Percentiles rank a stretch among this genome's conserved stretches.
phyloP scores from a whole-genome alignment of 148 eudicot species.

The Nyssa sinensis region DNA sequence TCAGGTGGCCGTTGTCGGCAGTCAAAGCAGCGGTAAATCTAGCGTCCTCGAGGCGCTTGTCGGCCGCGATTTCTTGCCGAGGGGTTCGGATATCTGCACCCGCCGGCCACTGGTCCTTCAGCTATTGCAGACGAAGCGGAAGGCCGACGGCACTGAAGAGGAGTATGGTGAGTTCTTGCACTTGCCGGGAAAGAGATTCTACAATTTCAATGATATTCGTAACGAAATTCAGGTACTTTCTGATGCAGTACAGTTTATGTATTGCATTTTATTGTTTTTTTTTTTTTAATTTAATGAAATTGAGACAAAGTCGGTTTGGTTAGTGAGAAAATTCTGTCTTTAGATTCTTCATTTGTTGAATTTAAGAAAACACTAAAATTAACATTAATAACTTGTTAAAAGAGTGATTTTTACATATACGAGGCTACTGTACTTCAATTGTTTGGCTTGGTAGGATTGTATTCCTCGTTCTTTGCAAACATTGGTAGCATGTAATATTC shows the following conservation, averaged over 20 bases:
- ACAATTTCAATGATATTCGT: conserved; percentile 63
- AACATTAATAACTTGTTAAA: too few relatives aligned
- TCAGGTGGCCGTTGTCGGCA: conserved; percentile 64
- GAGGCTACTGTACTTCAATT: neutral
- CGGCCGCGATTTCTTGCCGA: conserved; percentile 66
- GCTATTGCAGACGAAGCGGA: conserved; percentile 58
- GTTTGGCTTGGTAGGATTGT: neutral
- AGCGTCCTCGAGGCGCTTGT: conserved; percentile 66
- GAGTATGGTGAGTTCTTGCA: conserved; percentile 88
- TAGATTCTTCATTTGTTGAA: neutral
- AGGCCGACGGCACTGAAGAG: conserved; percentile 42
- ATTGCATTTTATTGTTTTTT: too few relatives aligned
- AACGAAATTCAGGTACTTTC: conserved; percentile 61
- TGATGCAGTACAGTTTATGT: neutral
- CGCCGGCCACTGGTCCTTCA: conserved; percentile 80
- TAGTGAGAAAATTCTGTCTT: neutral
- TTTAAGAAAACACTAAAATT: neutral
- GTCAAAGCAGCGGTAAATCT: conserved; percentile 69
- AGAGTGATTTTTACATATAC: too few relatives aligned
- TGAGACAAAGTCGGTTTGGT: neutral
- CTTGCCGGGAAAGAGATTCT: conserved; percentile 56
- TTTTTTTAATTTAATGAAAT: too few relatives aligned
- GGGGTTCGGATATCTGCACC: conserved; percentile 57
- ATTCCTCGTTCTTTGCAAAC: too few relatives aligned
- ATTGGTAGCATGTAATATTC: too few relatives aligned